Base-by-base conservation (phyloP, 768 basidiomycete genomes). In the Strobilomyces dryophilus region DNA sequence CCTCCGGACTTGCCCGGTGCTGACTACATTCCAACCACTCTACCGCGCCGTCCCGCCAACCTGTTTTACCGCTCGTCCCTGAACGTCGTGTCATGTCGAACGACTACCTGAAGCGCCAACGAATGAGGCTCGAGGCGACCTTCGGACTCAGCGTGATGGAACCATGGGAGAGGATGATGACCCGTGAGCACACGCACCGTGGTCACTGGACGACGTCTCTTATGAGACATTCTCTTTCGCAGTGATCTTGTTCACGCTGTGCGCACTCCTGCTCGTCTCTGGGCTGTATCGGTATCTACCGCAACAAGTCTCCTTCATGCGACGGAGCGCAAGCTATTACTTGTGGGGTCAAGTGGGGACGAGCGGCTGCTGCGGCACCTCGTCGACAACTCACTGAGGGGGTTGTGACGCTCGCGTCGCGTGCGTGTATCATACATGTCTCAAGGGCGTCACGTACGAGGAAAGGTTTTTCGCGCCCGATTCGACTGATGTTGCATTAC, bases 101-200 rank as follows among this genome's bases (percentile, higher is more conserved):
- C 31, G 55, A 64, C 37, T 68, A 70, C 52, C 45, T 68, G 21
- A 54, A 55, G 58, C 65, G 69, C 27, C 66, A 66, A 43, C 54
- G 64, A 41, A 45, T 48, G 41, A 68, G 63, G 54, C 54, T 68
- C 39, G 84, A 85, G 64, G 71, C 77, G 8, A 84, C 82, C 0
- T 77, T 82, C 49, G 85, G 74, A 5, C 67, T 85, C 34, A 72
- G 74, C 18, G 77, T 86, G 71, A 72, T 85, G 53, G 84, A 87
- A 66, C 77, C 80, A 49, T 86, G 85, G 85, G 86, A 88, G 71
- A 83, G 83, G 62, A 47, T 78, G 24, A 57, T 85, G 44, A 73
- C 82, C 53, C 59, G 85, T 86, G 59, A 61, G 84, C 50, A 20
- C 14, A 2, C n/a, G 6, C n/a, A 75, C 36, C 18, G 27, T 20